A percentile compares a stretch with the other conserved stretches of the same genome.
These are phyloP conservation scores for Gaertneriomyces sp. DNA, from an alignment of 192 early-diverging fungal genomes.

Conservation along the genomic window DNA sequence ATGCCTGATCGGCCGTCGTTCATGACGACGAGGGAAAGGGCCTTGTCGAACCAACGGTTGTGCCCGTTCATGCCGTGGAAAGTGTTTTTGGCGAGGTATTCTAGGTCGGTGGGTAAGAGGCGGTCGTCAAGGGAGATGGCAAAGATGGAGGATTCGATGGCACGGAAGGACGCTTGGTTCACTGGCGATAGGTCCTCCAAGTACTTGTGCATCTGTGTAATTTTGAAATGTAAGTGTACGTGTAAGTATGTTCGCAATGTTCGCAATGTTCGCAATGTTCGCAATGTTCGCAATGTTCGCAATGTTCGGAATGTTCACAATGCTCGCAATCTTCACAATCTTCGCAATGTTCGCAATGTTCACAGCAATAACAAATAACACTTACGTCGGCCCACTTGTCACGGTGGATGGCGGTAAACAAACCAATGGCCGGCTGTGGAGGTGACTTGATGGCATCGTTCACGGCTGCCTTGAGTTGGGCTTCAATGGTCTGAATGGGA, in stretches of 20 bases:
- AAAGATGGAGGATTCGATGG: constrained; percentile 74
- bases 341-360: neutral
- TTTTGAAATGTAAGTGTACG: neutral
- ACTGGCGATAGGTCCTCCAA: constrained; percentile 55
- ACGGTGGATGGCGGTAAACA: constrained; percentile 76
- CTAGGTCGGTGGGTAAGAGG: constrained; percentile 30
- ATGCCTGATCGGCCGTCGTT: constrained; percentile 63
- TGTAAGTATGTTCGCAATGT: neutral
- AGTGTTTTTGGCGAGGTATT: constrained; percentile 58
- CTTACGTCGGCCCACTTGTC: constrained; percentile 71
- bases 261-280: neutral
- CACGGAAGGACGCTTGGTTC: constrained; percentile 56
- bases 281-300: neutral
- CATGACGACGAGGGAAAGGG: constrained; percentile 62
- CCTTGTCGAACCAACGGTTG: constrained; percentile 92
- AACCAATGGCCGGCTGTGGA: constrained; percentile 48
- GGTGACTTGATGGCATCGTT: constrained; percentile 33
- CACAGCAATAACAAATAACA: neutral
- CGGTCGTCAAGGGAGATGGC: constrained; percentile 74
- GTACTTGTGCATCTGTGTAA: constrained; percentile 51
- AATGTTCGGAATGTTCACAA: neutral
- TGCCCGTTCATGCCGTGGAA: constrained; percentile 67
- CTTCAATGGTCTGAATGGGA: constrained; percentile 67
- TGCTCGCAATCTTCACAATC: too few species aligned
- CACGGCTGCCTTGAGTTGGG: constrained; percentile 57